Conservation (phyloP, 1,284 basidiomycete species). For the Pisolithus thermaeus region DNA sequence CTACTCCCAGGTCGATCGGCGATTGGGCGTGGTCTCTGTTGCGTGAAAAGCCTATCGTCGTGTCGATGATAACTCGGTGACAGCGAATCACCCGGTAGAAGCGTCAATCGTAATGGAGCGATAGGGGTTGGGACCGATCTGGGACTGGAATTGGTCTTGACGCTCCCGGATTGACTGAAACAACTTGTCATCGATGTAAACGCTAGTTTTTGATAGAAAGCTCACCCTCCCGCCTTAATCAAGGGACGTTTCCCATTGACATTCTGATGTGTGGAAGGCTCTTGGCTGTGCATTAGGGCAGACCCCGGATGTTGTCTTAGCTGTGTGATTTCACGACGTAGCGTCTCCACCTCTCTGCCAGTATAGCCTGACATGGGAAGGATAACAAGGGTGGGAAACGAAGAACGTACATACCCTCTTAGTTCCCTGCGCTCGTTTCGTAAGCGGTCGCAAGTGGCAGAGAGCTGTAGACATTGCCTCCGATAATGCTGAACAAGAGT, state of each 20-base stretch:
- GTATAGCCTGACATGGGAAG: conserved; percentile 7
- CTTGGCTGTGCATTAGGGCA: conserved; percentile 18
- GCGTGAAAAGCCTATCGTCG: conserved; percentile 14
- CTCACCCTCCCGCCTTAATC: conserved; percentile 42
- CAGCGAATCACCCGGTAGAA: conserved; percentile 45
- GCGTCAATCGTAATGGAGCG: conserved; percentile 53
- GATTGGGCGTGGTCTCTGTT: conserved; percentile 16
- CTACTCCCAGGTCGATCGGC: conserved; percentile 40
- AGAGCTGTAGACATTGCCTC: conserved; percentile 33
- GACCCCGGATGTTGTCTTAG: conserved; percentile 32
- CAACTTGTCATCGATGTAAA: conserved; percentile 11
- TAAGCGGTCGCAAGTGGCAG: conserved; percentile 28
- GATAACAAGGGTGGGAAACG: not conserved
- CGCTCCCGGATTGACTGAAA: conserved; percentile 21
- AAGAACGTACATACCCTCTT: conserved; percentile 42
- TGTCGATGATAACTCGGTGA: conserved; percentile 36
- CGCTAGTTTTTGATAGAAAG: conserved; percentile 11
- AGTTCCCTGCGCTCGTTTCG: conserved; percentile 42
- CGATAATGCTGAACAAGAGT: conserved; percentile 58
- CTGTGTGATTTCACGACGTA: conserved; percentile 46
- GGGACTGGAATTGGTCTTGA: conserved; percentile 51
- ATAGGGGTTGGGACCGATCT: conserved; percentile 43
- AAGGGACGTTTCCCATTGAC: conserved; percentile 62
- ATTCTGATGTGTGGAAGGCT: conserved; percentile 39
- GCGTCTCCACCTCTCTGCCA: conserved; percentile 44